Conservation (phyloP, 352 stramenopile species). For the Globisporangium nagaii region DNA sequence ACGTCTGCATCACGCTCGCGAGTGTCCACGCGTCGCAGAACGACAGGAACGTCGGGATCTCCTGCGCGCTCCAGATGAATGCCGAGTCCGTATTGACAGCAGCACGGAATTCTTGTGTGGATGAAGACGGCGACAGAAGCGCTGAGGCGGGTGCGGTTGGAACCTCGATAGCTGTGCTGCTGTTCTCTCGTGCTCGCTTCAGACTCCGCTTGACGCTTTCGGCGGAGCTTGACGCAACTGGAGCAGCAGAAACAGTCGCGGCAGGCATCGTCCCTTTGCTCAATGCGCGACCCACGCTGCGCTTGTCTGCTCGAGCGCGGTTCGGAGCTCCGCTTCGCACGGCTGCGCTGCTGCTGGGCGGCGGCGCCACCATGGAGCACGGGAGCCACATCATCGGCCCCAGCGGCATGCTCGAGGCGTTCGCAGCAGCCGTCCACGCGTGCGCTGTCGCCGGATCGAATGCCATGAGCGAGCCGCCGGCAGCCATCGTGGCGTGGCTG, state of each 20-base stretch:
- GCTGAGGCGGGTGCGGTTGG: not conserved
- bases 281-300: not conserved
- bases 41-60: constrained; percentile 36
- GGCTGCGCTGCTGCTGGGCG: not conserved
- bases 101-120: not conserved
- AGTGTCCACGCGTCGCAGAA: constrained; percentile 55
- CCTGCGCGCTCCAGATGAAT: constrained; percentile 30
- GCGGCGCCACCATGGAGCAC: constrained; percentile 21
- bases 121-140: not conserved
- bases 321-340: not conserved
- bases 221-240: not conserved
- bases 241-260: not conserved
- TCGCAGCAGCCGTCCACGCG: constrained; percentile 13
- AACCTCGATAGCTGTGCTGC: not conserved
- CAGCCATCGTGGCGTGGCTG: not conserved
- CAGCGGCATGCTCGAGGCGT: constrained; percentile 17
- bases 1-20: constrained; percentile 25
- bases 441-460: constrained; percentile 17
- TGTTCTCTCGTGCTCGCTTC: constrained; percentile 6
- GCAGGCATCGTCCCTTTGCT: not conserved
- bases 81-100: constrained; percentile 3
- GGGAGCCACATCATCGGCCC: constrained; percentile 37
- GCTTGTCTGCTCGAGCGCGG: constrained; percentile 2
- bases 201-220: not conserved
- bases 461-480: constrained; percentile 11